Evolutionary conservation across 2,329 filamentous ascomycete species (phyloP).

Genomic region (Fusarium chaquense): DNA sequence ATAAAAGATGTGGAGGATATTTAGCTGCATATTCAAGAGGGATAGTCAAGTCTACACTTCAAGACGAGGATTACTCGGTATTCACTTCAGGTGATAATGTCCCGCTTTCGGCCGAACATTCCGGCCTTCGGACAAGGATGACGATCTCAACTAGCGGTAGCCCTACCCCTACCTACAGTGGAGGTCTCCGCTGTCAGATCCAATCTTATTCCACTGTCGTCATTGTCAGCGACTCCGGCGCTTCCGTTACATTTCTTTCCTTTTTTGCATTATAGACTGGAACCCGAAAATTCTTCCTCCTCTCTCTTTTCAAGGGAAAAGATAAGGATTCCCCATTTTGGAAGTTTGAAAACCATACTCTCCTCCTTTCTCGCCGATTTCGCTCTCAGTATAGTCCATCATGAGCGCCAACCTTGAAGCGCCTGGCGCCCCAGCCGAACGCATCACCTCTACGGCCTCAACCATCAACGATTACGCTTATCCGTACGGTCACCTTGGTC

Average conservation of each 20-base stretch:
- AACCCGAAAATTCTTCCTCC: slow-evolving; percentile 17
- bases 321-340: neutral
- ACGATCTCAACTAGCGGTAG: slow-evolving; percentile 15
- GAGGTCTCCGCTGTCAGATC: slow-evolving; percentile 27
- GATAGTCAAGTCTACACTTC: neutral
- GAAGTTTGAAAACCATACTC: slow-evolving; percentile 14
- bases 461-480: slow-evolving; percentile 63
- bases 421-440: slow-evolving; percentile 44
- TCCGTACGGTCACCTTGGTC: slow-evolving; percentile 82
- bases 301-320: neutral
- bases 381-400: slow-evolving; percentile 12
- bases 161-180: slow-evolving; percentile 18
- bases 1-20: neutral
- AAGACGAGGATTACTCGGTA: neutral
- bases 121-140: slow-evolving; percentile 17
- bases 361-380: slow-evolving; percentile 12
- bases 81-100: neutral
- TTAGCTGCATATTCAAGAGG: neutral
- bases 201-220: slow-evolving; percentile 32
- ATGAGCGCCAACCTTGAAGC: slow-evolving; percentile 47
- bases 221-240: slow-evolving; percentile 40
- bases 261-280: slow-evolving; percentile 6
- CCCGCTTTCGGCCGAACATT: slow-evolving; percentile 33
- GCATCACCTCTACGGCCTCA: slow-evolving; percentile 49
- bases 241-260: slow-evolving; percentile 39